A percentile compares a stretch with the other conserved stretches of the same genome.
phyloP scores from a whole-genome alignment of 345 rosid genomes.

The Schrenkiella parvula region DNA sequence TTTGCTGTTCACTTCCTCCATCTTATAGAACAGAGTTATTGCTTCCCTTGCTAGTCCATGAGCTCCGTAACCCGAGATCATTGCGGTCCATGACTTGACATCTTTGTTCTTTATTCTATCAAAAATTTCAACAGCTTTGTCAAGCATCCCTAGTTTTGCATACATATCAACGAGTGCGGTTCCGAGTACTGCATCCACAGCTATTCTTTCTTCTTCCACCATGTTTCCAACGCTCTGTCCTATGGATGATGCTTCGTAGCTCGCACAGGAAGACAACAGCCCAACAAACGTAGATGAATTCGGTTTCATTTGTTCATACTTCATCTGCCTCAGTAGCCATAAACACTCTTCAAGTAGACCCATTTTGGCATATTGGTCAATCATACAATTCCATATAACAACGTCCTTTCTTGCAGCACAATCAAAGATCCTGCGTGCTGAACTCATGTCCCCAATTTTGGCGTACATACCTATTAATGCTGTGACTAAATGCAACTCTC shows the following conservation, averaged over 20 bases:
- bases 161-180: constrained; percentile 64
- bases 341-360: constrained; percentile 50
- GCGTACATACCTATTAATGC: constrained; percentile 53
- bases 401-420: constrained; percentile 43
- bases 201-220: constrained; percentile 41
- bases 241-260: constrained; percentile 35
- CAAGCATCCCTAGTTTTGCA: constrained; percentile 53
- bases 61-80: constrained; percentile 54
- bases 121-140: constrained; percentile 44
- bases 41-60: constrained; percentile 58
- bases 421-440: constrained; percentile 48
- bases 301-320: constrained; percentile 37
- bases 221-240: constrained; percentile 35
- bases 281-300: constrained; percentile 56
- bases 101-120: constrained; percentile 46
- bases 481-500: constrained; percentile 42
- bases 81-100: constrained; percentile 58
- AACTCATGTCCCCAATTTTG: constrained; percentile 36
- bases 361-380: constrained; percentile 49
- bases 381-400: constrained; percentile 64
- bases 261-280: constrained; percentile 52
- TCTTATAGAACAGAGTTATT: constrained; percentile 39
- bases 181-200: constrained; percentile 49
- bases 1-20: constrained; percentile 44
- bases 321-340: constrained; percentile 49